These are phyloP conservation scores for Styphnolobium japonicum DNA, from an alignment of 306 rosid species.

Conservation along the genomic window DNA sequence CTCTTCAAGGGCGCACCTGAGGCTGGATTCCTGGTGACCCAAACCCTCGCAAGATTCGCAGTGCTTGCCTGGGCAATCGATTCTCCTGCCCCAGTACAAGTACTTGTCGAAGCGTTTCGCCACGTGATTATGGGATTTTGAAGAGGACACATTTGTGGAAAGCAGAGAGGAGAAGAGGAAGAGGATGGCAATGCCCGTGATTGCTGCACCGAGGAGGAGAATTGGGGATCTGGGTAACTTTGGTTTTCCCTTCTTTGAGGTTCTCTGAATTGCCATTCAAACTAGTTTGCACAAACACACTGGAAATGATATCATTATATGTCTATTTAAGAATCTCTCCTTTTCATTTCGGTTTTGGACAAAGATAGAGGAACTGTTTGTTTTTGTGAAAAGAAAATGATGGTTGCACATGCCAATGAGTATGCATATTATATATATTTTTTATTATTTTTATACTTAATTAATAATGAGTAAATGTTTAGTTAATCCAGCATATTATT, in stretches of 20 bases:
- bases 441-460: too few relatives aligned
- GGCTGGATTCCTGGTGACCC: conserved; percentile 98
- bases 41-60: conserved; percentile 83
- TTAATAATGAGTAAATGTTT: too few relatives aligned
- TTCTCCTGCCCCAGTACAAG: conserved; percentile 79
- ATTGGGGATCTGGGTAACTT: conserved; percentile 49
- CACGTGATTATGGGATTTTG: conserved; percentile 14
- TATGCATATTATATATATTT: too few relatives aligned
- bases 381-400: background rate
- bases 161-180: conserved; percentile 49
- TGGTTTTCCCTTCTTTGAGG: conserved; percentile 47
- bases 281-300: too few relatives aligned
- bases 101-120: conserved; percentile 44
- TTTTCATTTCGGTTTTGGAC: background rate
- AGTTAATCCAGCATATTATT: too few relatives aligned
- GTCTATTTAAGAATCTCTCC: background rate
- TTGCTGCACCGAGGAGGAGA: conserved; percentile 33
- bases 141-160: conserved; percentile 39
- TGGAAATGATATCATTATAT: too few relatives aligned
- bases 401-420: too few relatives aligned
- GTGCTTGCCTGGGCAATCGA: conserved; percentile 97
- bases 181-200: conserved; percentile 41
- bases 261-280: conserved; percentile 54
- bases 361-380: background rate
- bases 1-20: conserved; percentile 92